Base-by-base conservation (phyloP, 441 rosid genomes). In the Jatropha multifida region DNA sequence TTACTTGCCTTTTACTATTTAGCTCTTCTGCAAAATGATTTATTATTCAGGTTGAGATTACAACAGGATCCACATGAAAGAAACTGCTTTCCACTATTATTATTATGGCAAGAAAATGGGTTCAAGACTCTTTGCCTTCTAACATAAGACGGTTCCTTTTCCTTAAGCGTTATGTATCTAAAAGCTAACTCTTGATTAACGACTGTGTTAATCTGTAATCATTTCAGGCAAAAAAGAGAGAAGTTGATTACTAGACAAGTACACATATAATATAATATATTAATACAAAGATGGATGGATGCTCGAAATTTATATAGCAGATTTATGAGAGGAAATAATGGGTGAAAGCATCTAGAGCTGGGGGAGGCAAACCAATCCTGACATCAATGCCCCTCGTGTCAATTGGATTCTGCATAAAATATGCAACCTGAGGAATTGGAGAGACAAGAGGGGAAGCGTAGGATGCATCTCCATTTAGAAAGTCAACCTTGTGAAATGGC, bases 381-480 rank as follows among this genome's bases (percentile, higher is more conserved):
- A 82, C 81, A 67, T 77, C 81, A 69, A 89, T 76, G 3, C 92
- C 91, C 23, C 72, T 79, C 12, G 48, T 63, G 78, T 85, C 92
- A 5, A 20, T 76, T 13, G 94, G 90, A 74, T 76, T 88, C 82
- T 88, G 90, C 88, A 88, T 89, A 74, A 89, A 82, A 80, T 85
- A 90, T 1, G 92, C 93, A 63, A 85, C 92, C 49, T 90, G 90
- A 32, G 91, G 92, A 55, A 88, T 77, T 18, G 97, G 93, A 65
- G 91, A 79, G 69, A 82, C 83, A 65, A 92, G 54, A 46, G 97
- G 90, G 69, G 88, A 77, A 3, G 78, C 85, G 72, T 70, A 77
- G 17, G 84, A 85, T 58, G 85, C 85, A 81, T 82, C 82, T 38
- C 85, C 83, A 8, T 77, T 56, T 4, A 85, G 79, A 75, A 90